Evolutionary conservation across 257 asterid species (phyloP), one percentile per base, ranked within the genome.

Genomic region (Nicotiana tomentosiformis): DNA sequence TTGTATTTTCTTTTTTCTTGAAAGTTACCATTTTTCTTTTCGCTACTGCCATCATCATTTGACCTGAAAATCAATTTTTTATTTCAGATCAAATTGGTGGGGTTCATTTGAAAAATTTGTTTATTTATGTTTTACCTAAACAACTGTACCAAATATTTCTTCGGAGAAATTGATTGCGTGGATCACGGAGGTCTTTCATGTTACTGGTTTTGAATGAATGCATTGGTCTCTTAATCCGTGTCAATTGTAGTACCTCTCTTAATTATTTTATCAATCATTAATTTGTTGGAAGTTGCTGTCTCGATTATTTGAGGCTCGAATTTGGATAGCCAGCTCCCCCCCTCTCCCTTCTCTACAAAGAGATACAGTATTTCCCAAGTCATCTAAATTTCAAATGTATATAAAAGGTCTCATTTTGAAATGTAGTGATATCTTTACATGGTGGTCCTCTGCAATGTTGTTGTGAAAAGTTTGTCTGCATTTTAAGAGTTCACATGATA

Each of bases 101-200:
- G 77, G 78, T 67, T 83, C 26, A 58, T 77, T 84, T 87, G 72
- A 82, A 86, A 86, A 84, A 77, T 78, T 82, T 72, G 82, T 86
- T 89, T 70, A 87, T 84, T 87, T 88, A 26, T 26, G 90, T 85
- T 87, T 88, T 43, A 84, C 85, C 83, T 51, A 74, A 82, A 85
- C 58, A 43, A 64, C 62, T 83, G 81, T 81, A 66, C 83, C 83
- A 87, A 87, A 78, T 68, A 83, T 57, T 78, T 82, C 35, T 17
- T 77, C 55, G 79, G 46, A 74, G 69, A 72, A 58, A 55, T 76
- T 55, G 8, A 77, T 10, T 10, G 84, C 86, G 79, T 86, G 77
- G 82, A 62, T 88, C 37, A 77, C 77, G 77, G 57, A 78, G 51
- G 43, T 49, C 37, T 10, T 72, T 37, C 74, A 57, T 78, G 33